phyloP scores from a whole-genome alignment of 1,284 basidiomycete species.

The Chalciporus sp. region DNA sequence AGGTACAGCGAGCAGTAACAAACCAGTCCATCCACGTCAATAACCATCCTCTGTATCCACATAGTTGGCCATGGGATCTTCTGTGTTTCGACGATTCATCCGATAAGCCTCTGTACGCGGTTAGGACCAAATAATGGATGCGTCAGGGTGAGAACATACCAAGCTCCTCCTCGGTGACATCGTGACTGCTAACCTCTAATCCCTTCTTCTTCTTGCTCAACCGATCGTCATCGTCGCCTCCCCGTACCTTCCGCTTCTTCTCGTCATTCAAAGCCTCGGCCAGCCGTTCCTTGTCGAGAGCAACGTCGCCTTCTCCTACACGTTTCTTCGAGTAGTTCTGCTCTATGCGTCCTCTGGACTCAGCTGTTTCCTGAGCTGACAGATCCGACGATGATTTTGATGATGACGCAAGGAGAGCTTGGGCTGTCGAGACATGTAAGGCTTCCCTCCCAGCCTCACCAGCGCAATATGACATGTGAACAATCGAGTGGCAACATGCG shows the following conservation, averaged over 20 bases:
- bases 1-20: conserved; percentile 19
- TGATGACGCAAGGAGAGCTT: conserved; percentile 58
- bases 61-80: conserved; percentile 91
- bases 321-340: conserved; percentile 69
- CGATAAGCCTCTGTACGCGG: conserved; percentile 76
- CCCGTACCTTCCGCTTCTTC: conserved; percentile 71
- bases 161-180: conserved; percentile 92
- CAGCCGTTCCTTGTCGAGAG: conserved; percentile 70
- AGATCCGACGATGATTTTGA: conserved; percentile 29
- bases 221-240: conserved; percentile 59
- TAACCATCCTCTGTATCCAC: conserved; percentile 53
- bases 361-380: conserved; percentile 29
- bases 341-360: conserved; percentile 50
- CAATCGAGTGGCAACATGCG: conserved; percentile 88
- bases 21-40: conserved; percentile 6
- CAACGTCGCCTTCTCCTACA: conserved; percentile 74
- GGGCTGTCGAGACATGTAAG: conserved; percentile 66
- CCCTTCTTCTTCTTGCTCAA: conserved; percentile 63
- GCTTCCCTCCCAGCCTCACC: conserved; percentile 88
- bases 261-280: conserved; percentile 77
- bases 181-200: conserved; percentile 51
- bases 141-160: conserved; percentile 51
- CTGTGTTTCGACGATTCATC: conserved; percentile 66
- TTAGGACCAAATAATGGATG: not conserved
- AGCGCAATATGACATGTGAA: conserved; percentile 92